Evolutionary conservation across 345 rosid genomes (phyloP), one percentile per base, ranked within the genome.

Genomic region (Arabis hirsuta): DNA sequence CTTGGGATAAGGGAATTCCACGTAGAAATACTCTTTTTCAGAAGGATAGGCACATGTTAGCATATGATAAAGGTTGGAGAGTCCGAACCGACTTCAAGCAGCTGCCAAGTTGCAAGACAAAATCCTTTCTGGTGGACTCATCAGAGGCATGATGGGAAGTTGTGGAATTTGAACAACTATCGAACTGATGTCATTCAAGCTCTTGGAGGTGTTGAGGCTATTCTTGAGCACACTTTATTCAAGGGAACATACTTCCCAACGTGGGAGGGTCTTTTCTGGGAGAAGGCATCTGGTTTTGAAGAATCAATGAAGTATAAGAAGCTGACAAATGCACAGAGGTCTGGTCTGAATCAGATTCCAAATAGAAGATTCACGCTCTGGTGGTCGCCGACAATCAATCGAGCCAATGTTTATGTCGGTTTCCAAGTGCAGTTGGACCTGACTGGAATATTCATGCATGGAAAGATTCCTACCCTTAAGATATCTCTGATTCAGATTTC

Each of bases 51-150:
- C 98, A 92, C 80, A 96, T 97, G 0, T 69, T 96, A 45, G 99
- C 99, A 13, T 96, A 96, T 79, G 99, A 96, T 76, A 96, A 96
- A 69, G 99, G 98, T 68, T 96, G 99, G 99, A 90, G 99, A 80
- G 99, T 96, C 42, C 96, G 99, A 42, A 96, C 99, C n/a, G 99
- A 96, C 81, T 96, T 96, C 73, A 96, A 96, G 86, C 99, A 92
- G 71, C n/a, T 96, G 92, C 78, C 99, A 96, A 80, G 99, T 96
- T 74, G 78, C 90, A 66, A 96, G 92, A 75, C 99, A 96, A 81
- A 92, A 96, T 59, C 99, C 98, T 62, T 96, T 96, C 87, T 96
- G 98, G 98, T 96, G 99, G 99, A 96, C 99, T 0, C 98, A 96
- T 78, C 99, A 96, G 81, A 88, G 98, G 77, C 99, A 96, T 76